A percentile compares a stretch with the other conserved stretches of the same genome.
phyloP scores from a whole-genome alignment of 768 basidiomycete genomes.

The Kondoa malvinella region DNA sequence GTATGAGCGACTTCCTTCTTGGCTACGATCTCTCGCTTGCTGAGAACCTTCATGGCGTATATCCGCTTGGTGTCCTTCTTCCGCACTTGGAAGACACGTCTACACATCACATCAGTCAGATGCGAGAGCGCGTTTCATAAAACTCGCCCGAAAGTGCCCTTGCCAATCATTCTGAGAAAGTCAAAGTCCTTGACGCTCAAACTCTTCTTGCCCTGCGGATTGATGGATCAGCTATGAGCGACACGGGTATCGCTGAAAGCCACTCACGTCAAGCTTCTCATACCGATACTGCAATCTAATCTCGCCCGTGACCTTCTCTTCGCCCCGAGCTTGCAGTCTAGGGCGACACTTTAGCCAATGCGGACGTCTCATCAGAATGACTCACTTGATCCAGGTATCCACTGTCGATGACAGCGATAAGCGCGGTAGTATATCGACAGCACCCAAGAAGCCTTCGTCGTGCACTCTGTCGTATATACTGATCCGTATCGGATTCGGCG shows the following conservation, averaged over 20 bases:
- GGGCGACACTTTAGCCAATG: not conserved
- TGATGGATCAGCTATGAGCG: too few species aligned
- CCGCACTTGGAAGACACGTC: slow-evolving; percentile 91
- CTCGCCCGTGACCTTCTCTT: slow-evolving; percentile 72
- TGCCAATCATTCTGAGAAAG: slow-evolving; percentile 94
- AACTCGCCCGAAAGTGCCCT: slow-evolving; percentile 62
- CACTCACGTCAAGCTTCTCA: slow-evolving; percentile 66
- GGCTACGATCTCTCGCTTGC: slow-evolving; percentile 95
- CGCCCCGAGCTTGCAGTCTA: slow-evolving; percentile 28
- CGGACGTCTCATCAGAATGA: slow-evolving; percentile 19
- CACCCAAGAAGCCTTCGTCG: slow-evolving; percentile 78
- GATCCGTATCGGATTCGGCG: slow-evolving; percentile 70
- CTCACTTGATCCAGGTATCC: slow-evolving; percentile 93
- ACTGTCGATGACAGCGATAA: slow-evolving; percentile 45
- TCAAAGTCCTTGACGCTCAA: slow-evolving; percentile 54
- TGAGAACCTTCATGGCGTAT: slow-evolving; percentile 98
- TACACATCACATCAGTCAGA: not conserved
- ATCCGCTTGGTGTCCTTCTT: slow-evolving; percentile 96
- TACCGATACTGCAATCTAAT: slow-evolving; percentile 88
- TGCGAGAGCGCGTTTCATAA: slow-evolving; percentile 27
- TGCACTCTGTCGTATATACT: slow-evolving; percentile 73
- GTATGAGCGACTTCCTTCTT: slow-evolving; percentile 99
- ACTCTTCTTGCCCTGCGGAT: slow-evolving; percentile 20
- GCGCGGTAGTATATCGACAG: slow-evolving; percentile 74
- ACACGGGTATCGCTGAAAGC: not conserved